Evolutionary conservation across 2,329 filamentous ascomycete species (phyloP).

Genomic region (Emergomyces orientalis): DNA sequence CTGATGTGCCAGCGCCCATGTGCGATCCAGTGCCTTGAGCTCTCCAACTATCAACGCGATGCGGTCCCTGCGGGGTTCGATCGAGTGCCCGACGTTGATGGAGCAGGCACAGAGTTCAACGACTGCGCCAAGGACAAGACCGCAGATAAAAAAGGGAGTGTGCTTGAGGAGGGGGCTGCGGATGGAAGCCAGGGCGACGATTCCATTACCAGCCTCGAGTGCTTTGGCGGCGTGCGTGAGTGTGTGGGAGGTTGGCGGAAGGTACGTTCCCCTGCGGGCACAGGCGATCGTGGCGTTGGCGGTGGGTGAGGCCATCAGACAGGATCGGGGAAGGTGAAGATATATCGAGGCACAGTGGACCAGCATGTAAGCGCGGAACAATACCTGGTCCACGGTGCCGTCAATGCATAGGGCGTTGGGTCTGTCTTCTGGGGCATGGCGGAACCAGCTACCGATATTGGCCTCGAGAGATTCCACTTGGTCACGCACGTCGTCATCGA

Average conservation of each 20-base stretch:
- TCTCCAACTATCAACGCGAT: conserved; percentile 72
- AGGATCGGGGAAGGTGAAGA: conserved; percentile 69
- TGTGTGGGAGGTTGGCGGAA: conserved; percentile 33
- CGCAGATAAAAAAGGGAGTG: conserved; percentile 76
- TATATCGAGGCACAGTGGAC: conserved; percentile 55
- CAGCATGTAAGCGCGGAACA: conserved; percentile 87
- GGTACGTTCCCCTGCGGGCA: conserved; percentile 31
- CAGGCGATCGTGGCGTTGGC: conserved; percentile 42
- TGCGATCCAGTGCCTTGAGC: conserved; percentile 56
- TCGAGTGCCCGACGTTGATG: conserved; percentile 47
- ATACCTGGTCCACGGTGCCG: conserved; percentile 72
- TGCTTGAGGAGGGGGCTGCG: conserved; percentile 55
- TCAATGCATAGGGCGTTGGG: conserved; percentile 58
- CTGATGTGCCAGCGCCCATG: conserved; percentile 63
- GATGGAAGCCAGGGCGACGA: conserved; percentile 62
- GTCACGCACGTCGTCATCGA: conserved; percentile 38
- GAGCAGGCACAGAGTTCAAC: conserved; percentile 75
- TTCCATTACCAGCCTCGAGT: conserved; percentile 65
- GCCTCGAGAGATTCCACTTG: conserved; percentile 52
- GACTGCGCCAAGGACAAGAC: conserved; percentile 67
- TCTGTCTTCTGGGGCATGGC: conserved; percentile 67
- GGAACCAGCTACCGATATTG: conserved; percentile 61
- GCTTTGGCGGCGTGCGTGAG: conserved; percentile 65
- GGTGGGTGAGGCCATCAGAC: conserved; percentile 50
- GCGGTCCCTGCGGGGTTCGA: conserved; percentile 53